Conservation (phyloP, 164 flowering plant genomes). For the Paratinospora sagittata region DNA sequence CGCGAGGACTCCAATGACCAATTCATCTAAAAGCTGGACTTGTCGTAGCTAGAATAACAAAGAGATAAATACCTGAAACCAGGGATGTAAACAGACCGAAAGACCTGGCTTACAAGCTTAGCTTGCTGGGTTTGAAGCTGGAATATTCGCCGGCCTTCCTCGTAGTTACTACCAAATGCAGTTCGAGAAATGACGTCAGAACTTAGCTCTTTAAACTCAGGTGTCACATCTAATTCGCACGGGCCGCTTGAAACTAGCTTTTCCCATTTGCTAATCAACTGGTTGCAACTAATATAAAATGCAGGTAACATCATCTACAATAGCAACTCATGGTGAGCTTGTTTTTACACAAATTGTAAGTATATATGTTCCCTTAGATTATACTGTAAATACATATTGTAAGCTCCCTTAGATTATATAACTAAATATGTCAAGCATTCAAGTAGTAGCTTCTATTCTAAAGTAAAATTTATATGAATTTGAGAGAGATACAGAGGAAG, state of each 20-base stretch:
- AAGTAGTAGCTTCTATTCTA: no score
- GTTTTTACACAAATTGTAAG: no score
- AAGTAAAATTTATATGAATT: no score
- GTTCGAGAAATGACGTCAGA: conserved; percentile 30
- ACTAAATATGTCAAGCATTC: no score
- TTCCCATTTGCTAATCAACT: conserved; percentile 26
- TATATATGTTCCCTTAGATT: no score
- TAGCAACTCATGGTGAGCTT: no score
- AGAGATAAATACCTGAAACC: conserved; percentile 45
- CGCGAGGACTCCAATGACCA: no score
- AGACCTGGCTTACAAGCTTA: conserved; percentile 10
- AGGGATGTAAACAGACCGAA: conserved; percentile 30
- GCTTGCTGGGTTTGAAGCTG: conserved; percentile 29
- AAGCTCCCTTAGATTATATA: no score
- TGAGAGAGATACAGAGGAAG: no score
- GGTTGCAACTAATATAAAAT: neutral
- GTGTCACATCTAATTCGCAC: conserved; percentile 29
- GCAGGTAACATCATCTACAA: conserved; percentile 28
- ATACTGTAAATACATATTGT: no score
- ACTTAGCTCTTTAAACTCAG: conserved; percentile 25
- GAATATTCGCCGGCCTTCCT: conserved; percentile 38
- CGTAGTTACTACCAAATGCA: conserved; percentile 20
- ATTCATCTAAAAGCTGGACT: no score
- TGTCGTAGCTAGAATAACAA: no score
- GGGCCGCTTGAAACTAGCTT: conserved; percentile 10